Evolutionary conservation across 352 stramenopile species (phyloP).

Genomic region (Globisporangium mamillatum): DNA sequence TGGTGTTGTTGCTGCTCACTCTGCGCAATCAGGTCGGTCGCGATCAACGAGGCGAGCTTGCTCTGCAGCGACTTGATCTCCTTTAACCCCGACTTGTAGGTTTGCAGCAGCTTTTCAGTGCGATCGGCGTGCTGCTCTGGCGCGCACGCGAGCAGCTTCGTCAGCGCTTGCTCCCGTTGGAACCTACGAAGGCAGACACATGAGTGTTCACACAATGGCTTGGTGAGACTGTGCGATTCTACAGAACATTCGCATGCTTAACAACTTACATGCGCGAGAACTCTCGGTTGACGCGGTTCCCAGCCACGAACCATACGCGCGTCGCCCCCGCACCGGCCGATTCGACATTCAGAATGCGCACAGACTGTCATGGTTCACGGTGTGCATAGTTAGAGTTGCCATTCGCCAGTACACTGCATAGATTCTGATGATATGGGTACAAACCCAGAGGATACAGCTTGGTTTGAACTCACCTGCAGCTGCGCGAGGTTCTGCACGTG

Average conservation of each 20-base stretch:
- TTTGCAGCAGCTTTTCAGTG: not conserved
- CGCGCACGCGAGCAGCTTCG: not conserved
- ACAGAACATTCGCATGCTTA: no score
- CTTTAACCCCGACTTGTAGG: not conserved
- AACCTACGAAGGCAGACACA: not conserved
- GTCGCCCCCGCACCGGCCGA: slow-evolving; percentile 45
- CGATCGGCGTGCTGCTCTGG: not conserved
- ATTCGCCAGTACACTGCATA: no score
- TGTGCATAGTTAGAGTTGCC: no score
- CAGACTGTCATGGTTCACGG: slow-evolving; percentile 20
- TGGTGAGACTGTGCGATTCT: no score
- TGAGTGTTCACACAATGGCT: not conserved
- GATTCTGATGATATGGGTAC: no score
- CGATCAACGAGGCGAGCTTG: not conserved
- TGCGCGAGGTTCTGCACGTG: slow-evolving; percentile 76
- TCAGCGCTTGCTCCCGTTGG: slow-evolving; percentile 2
- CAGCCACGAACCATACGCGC: slow-evolving; percentile 83
- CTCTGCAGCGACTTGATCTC: slow-evolving; percentile 2
- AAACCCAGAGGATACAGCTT: slow-evolving; percentile 8
- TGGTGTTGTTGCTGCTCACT: not conserved
- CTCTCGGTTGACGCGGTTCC: slow-evolving; percentile 68
- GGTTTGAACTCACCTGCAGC: slow-evolving; percentile 25
- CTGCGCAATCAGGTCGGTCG: not conserved
- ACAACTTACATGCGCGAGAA: slow-evolving; percentile 59
- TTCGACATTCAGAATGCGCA: slow-evolving; percentile 75